Evolutionary conservation across 352 stramenopile species (phyloP), one percentile per base, ranked within the genome.

Genomic region (Phytophthora brassicae): DNA sequence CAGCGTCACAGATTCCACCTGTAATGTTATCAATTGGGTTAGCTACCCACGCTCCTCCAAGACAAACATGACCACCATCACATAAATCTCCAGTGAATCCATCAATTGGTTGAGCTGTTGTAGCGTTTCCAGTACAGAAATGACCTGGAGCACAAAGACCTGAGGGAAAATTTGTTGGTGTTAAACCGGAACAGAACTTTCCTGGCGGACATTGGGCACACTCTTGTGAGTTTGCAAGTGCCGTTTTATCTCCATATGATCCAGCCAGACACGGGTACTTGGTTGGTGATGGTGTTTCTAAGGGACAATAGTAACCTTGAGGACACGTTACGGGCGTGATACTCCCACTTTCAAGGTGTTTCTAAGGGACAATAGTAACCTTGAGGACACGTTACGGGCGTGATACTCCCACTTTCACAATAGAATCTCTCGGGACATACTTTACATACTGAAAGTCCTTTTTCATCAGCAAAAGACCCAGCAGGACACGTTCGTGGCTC

Each of bases 311-410:
- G 57, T 77, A 93, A 4, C 89, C 90, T 35, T 60, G 48, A 2
- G 76, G 79, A 44, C 90, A 98, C n/a, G n/a, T n/a, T n/a, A n/a
- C n/a, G n/a, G n/a, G n/a, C n/a, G n/a, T n/a, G n/a, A n/a, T n/a
- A n/a, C n/a, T n/a, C n/a, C n/a, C n/a, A n/a, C n/a, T n/a, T n/a
- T n/a, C n/a, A n/a, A n/a, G 73, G 66, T 2, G 78, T 96, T 29
- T 75, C 60, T 0, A 70, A 23, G 0, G 79, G 86, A 57, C 90
- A 98, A 54, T 89, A 97, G 57, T 77, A 93, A 4, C 89, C 90
- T 35, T 60, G 48, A 2, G 76, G 79, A 44, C 90, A 98, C n/a
- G n/a, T n/a, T n/a, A 57, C 22, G 12, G 88, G 86, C 2, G 44
- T 72, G 9, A 75, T 50, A 3, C 65, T 70, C 0, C 77, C 83